These are phyloP conservation scores for Rhizopus arrhizus DNA, from an alignment of 371 early-diverging fungal species.

Conservation along the genomic window DNA sequence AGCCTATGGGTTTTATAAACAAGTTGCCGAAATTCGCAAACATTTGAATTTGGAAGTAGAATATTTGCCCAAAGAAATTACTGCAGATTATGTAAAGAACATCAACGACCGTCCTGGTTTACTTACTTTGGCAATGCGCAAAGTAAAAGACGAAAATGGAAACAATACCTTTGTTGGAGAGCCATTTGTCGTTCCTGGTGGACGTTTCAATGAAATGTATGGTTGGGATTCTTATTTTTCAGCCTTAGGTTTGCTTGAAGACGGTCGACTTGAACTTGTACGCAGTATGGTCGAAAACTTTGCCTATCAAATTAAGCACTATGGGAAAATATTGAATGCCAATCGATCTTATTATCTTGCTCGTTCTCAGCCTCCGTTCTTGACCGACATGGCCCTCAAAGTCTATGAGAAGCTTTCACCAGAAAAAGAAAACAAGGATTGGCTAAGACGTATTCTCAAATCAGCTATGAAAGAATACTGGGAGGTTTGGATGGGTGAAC, in stretches of 20 bases:
- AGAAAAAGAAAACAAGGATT: conserved; percentile 64
- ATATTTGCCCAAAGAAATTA: conserved; percentile 82
- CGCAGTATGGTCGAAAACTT: conserved; percentile 97
- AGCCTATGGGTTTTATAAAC: conserved; percentile 78
- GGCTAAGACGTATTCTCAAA: conserved; percentile 75
- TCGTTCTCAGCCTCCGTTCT: conserved; percentile 96
- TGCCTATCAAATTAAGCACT: conserved; percentile 92
- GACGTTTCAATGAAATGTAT: conserved; percentile 98
- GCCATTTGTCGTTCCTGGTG: conserved; percentile 97
- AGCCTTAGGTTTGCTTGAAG: conserved; percentile 83
- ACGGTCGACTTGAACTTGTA: conserved; percentile 81
- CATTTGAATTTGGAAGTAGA: conserved; percentile 82
- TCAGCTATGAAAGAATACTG: conserved; percentile 93
- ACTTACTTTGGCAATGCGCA: conserved; percentile 81
- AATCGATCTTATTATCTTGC: conserved; percentile 96
- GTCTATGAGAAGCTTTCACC: conserved; percentile 69
- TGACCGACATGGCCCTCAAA: conserved; percentile 93
- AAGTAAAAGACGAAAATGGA: conserved; percentile 56
- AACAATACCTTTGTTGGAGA: conserved; percentile 66
- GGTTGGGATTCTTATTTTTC: conserved; percentile 98
- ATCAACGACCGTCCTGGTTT: conserved; percentile 90
- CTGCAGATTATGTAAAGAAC: conserved; percentile 88
- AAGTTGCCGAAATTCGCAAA: conserved; percentile 66
- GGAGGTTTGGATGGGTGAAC: conserved; percentile 86
- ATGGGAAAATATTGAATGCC: conserved; percentile 97